A percentile compares a stretch with the other conserved stretches of the same genome.
Evolutionary conservation across 2,329 filamentous ascomycete species (phyloP).

Genomic region (Clonostachys rhizophaga): DNA sequence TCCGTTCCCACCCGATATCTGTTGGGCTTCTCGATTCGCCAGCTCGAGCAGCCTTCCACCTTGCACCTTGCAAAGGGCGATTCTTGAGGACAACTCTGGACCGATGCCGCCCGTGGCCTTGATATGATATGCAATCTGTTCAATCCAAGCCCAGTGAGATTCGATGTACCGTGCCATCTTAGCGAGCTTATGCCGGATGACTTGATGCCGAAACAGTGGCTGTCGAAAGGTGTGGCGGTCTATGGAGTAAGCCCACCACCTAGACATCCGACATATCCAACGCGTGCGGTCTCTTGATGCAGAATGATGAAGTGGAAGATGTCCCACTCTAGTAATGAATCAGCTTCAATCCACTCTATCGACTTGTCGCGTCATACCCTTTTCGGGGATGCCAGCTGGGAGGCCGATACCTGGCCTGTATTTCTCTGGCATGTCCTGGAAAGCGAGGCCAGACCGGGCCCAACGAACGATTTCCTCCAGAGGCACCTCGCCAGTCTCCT

Average conservation of each 20-base stretch:
- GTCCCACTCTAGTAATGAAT: conserved; percentile 75
- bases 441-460: conserved; percentile 72
- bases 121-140: conserved; percentile 54
- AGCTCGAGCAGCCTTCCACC: conserved; percentile 70
- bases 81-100: conserved; percentile 26
- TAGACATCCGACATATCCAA: conserved; percentile 58
- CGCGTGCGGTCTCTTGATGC: conserved; percentile 56
- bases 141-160: conserved; percentile 55
- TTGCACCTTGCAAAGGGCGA: conserved; percentile 77
- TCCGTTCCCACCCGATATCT: conserved; percentile 81
- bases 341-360: not conserved
- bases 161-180: conserved; percentile 56
- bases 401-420: conserved; percentile 64
- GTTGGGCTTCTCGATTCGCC: conserved; percentile 72
- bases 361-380: not conserved
- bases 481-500: conserved; percentile 69
- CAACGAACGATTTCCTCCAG: conserved; percentile 73
- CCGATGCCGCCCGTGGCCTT: too few species aligned
- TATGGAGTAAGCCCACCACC: conserved; percentile 85
- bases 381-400: conserved; percentile 48
- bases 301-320: conserved; percentile 76
- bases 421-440: conserved; percentile 71
- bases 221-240: conserved; percentile 83
- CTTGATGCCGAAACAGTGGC: conserved; percentile 76
- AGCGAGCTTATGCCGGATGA: conserved; percentile 76